These are phyloP conservation scores for Gossypium mustelinum DNA, from an alignment of 345 rosid genomes.

Conservation along the genomic window DNA sequence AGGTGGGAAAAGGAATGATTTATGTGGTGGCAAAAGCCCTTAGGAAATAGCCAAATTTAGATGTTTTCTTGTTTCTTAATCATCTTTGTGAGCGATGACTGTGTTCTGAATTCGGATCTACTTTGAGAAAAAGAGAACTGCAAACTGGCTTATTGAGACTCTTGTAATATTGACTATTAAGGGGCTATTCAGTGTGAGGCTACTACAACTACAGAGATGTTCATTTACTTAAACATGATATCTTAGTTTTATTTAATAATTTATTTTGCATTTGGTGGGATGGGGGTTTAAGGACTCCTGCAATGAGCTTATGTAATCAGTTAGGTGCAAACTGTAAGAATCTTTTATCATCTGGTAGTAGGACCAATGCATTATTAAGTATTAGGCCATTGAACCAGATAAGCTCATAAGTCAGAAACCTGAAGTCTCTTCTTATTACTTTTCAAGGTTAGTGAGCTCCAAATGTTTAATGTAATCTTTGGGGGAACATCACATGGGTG, in stretches of 20 bases:
- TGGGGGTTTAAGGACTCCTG: not conserved
- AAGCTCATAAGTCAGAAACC: not conserved
- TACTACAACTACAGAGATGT: no score
- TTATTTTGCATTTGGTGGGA: not conserved
- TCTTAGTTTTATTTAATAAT: not conserved
- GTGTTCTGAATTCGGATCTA: not conserved
- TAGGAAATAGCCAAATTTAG: not conserved
- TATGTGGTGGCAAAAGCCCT: not conserved
- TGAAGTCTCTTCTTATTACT: not conserved
- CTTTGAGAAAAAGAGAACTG: not conserved
- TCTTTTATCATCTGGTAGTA: not conserved
- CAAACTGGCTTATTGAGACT: not conserved
- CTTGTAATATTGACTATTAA: not conserved
- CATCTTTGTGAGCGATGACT: not conserved
- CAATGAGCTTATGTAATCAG: not conserved
- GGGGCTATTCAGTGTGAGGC: no score
- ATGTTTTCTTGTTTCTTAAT: not conserved
- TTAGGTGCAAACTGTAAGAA: not conserved
- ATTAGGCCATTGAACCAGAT: not conserved
- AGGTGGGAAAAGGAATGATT: not conserved
- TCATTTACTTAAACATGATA: not conserved
- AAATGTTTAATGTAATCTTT: not conserved
- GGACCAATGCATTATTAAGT: not conserved
- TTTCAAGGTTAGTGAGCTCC: not conserved
- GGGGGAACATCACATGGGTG: not conserved